Base-by-base conservation (phyloP, 768 basidiomycete species). In the Tylopilus felleus region DNA sequence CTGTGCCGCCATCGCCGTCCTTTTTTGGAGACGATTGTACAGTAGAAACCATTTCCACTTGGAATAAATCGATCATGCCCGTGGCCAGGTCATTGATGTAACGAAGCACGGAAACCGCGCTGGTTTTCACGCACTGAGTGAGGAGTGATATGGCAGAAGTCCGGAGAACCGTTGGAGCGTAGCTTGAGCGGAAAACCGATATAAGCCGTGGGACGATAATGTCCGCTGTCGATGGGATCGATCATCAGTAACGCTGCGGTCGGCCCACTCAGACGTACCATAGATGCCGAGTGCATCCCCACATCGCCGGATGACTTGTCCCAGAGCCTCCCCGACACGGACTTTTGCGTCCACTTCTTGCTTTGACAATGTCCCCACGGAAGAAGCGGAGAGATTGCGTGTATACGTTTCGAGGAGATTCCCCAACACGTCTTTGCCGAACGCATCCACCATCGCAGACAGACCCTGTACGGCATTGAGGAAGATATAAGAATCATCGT, bases 401-500 rank as follows among this genome's bases (percentile, higher is more conserved):
- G 78, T 69, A 63, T 97, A 97, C 14, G 81, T 77, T 25, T 77
- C 76, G n/a, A 93, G 71, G 23, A 97, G 75, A 5, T 76, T 73
- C 52, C 75, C 74, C 8, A 95, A 68, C 13, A 94, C 85, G 12
- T 91, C 86, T 58, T 79, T 81, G 22, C 68, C 70, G 55, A 85
- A 83, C 2, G 75, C 76, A 61, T 93, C 86, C 0, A 88, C 93
- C 80, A 98, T 85, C 5, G 80, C 83, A n/a, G 86, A 81, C 1
- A 98, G 77, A 0, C 95, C 95, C 62, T 94, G 91, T 14, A 96
- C 87, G 1, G 90, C 93, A 64, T 93, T 93, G 49, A 98, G 74
- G 65, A 93, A 98, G 51, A 98, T 84, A 69, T 93, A 98, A n/a
- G 91, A 93, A 64, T 98, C 96, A 36, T 94, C 89, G 56, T 97